These are phyloP conservation scores for Russula lepida DNA, from an alignment of 768 basidiomycete genomes.

Conservation along the genomic window DNA sequence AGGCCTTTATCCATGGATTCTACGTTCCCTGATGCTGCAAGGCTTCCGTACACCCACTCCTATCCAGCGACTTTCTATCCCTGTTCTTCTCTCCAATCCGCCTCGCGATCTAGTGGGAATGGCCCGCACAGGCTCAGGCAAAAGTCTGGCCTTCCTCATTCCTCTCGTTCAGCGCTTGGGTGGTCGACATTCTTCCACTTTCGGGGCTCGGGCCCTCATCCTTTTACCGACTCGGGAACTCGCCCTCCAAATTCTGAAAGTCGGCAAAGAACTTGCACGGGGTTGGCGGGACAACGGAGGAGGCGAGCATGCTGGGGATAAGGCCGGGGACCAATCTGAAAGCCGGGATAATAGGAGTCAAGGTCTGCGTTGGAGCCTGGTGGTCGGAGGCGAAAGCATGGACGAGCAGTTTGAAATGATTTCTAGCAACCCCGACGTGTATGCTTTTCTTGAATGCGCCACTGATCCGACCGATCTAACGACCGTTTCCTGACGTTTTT, in stretches of 20 bases:
- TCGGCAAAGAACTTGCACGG: conserved; percentile 88
- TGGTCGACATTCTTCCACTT: conserved; percentile 66
- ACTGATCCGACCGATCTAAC: conserved; percentile 5
- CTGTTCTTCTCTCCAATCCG: conserved; percentile 71
- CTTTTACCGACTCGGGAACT: conserved; percentile 90
- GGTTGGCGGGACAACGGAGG: conserved; percentile 60
- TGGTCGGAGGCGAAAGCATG: conserved; percentile 92
- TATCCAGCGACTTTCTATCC: conserved; percentile 87
- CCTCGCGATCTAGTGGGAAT: conserved; percentile 94
- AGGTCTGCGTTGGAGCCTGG: conserved; percentile 78
- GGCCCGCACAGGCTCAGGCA: conserved; percentile 97
- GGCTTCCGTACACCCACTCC: conserved; percentile 95
- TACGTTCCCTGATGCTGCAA: conserved; percentile 81
- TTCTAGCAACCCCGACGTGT: conserved; percentile 92
- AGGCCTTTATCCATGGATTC: conserved; percentile 78
- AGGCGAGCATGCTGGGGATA: conserved; percentile 68
- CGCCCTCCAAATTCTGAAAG: conserved; percentile 86
- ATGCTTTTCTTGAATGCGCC: conserved; percentile 30
- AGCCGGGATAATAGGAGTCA: conserved; percentile 49
- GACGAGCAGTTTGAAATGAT: conserved; percentile 97
- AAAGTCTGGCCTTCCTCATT: conserved; percentile 92
- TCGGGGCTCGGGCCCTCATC: conserved; percentile 82
- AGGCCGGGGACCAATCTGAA: conserved; percentile 40
- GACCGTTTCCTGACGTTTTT: not conserved
- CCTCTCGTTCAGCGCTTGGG: conserved; percentile 84